Conservation (phyloP, 495 filamentous ascomycete genomes). For the Neurospora sp. region DNA sequence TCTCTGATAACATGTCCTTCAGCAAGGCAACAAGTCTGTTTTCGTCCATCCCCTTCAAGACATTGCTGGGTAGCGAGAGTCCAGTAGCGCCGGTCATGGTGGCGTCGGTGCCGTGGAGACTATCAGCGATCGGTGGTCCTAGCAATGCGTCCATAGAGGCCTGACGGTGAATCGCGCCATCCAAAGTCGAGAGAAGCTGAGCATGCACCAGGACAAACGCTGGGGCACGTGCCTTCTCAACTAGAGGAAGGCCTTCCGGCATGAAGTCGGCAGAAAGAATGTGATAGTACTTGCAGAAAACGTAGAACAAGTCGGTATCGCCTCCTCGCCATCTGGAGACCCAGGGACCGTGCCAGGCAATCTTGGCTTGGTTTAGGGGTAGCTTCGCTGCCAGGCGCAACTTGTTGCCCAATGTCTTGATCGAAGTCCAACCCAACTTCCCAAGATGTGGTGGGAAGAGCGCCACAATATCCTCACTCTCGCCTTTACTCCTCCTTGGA, state of each 20-base stretch:
- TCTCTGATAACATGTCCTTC: conserved; percentile 71
- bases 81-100: conserved; percentile 53
- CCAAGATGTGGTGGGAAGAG: conserved; percentile 67
- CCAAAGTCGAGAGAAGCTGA: conserved; percentile 71
- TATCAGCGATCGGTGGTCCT: conserved; percentile 63
- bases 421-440: conserved; percentile 60
- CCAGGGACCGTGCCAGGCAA: conserved; percentile 84
- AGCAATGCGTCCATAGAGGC: conserved; percentile 41
- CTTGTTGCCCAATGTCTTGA: conserved; percentile 48
- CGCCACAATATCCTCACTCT: conserved; percentile 50
- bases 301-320: conserved; percentile 87
- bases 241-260: conserved; percentile 46
- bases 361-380: conserved; percentile 59
- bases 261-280: conserved; percentile 74
- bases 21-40: conserved; percentile 82
- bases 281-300: conserved; percentile 88
- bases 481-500: conserved; percentile 33
- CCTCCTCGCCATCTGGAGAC: conserved; percentile 74
- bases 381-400: conserved; percentile 58
- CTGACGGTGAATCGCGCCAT: conserved; percentile 74
- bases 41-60: conserved; percentile 76
- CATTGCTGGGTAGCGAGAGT: conserved; percentile 44
- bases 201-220: conserved; percentile 77
- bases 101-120: conserved; percentile 63
- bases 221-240: conserved; percentile 61